phyloP scores from a whole-genome alignment of 2,329 filamentous ascomycete genomes.

The Neopestalotiopsis clavispora region DNA sequence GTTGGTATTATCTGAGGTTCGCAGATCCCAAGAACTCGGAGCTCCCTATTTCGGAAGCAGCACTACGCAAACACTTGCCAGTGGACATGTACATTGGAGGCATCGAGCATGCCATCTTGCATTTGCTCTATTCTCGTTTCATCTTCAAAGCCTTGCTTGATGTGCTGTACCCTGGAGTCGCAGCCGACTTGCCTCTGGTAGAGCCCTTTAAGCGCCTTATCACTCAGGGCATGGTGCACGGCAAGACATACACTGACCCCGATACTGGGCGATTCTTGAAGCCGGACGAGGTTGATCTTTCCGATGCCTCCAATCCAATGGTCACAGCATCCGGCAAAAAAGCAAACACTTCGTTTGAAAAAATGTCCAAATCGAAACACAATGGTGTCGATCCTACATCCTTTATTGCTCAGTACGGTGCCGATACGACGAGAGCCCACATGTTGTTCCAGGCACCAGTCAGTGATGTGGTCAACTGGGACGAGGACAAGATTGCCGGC shows the following conservation, averaged over 20 bases:
- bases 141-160: slow-evolving; percentile 83
- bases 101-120: slow-evolving; percentile 88
- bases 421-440: slow-evolving; percentile 83
- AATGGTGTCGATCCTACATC: slow-evolving; percentile 84
- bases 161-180: slow-evolving; percentile 47
- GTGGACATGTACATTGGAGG: slow-evolving; percentile 91
- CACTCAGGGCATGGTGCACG: slow-evolving; percentile 93
- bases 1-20: slow-evolving; percentile 90
- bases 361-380: slow-evolving; percentile 95
- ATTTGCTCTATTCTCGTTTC: slow-evolving; percentile 87
- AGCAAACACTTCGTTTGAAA: slow-evolving; percentile 75
- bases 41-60: slow-evolving; percentile 64
- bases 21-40: slow-evolving; percentile 70
- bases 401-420: slow-evolving; percentile 76
- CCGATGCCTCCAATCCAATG: slow-evolving; percentile 58
- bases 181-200: slow-evolving; percentile 29
- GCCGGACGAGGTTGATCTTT: slow-evolving; percentile 74
- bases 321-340: slow-evolving; percentile 64
- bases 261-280: slow-evolving; percentile 76
- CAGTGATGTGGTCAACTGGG: slow-evolving; percentile 85
- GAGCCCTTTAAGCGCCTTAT: slow-evolving; percentile 86
- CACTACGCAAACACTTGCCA: slow-evolving; percentile 64
- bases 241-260: slow-evolving; percentile 80
- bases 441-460: slow-evolving; percentile 90
- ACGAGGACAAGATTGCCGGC: slow-evolving; percentile 80